phyloP scores from a whole-genome alignment of 331 rosid genomes.

The Malus hybrid region DNA sequence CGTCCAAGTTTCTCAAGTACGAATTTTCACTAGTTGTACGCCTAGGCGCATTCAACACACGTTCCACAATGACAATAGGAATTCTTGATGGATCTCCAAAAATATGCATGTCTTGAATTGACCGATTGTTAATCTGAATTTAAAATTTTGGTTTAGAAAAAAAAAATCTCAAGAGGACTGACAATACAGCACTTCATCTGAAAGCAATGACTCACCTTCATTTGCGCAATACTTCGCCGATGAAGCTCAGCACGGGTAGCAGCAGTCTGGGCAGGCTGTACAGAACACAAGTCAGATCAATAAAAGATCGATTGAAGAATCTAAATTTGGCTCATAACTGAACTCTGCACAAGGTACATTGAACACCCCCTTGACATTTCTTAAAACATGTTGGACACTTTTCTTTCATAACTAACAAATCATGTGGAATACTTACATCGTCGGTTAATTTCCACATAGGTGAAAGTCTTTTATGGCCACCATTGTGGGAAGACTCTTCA shows the following conservation, averaged over 20 bases:
- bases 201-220: slow-evolving; percentile 53
- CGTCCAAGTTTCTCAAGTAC: slow-evolving; percentile 42
- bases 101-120: slow-evolving; percentile 87
- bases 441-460: slow-evolving; percentile 68
- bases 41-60: slow-evolving; percentile 65
- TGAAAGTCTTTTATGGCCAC: slow-evolving; percentile 55
- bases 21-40: slow-evolving; percentile 67
- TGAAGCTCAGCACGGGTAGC: slow-evolving; percentile 77
- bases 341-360: not conserved
- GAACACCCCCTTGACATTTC: not conserved
- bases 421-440: slow-evolving; percentile 50
- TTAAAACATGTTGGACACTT: not conserved
- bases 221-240: slow-evolving; percentile 80
- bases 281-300: slow-evolving; percentile 14
- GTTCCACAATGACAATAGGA: slow-evolving; percentile 83
- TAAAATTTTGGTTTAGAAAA: slow-evolving; percentile 9
- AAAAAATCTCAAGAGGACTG: not conserved
- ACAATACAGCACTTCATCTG: slow-evolving; percentile 6
- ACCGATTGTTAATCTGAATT: slow-evolving; percentile 69
- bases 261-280: slow-evolving; percentile 74
- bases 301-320: not conserved
- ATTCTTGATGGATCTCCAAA: slow-evolving; percentile 71
- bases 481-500: slow-evolving; percentile 51
- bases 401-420: not conserved
- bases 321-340: not conserved